A percentile compares a stretch with the other conserved stretches of the same genome.
Evolutionary conservation across 257 asterid species (phyloP).

Genomic region (Cinchona pubescens): DNA sequence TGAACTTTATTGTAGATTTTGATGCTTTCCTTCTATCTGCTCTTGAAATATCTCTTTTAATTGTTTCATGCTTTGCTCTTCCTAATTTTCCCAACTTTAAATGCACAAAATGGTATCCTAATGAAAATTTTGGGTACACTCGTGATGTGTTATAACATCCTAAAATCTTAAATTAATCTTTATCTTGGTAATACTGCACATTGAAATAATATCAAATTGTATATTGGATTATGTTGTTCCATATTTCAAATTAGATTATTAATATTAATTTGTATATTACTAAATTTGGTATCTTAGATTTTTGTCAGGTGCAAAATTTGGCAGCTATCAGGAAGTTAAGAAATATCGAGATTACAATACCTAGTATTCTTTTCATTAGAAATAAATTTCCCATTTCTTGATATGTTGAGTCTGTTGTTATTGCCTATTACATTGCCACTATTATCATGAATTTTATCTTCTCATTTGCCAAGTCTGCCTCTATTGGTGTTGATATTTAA

Average conservation of each 20-base stretch:
- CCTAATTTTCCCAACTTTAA: constrained; percentile 52
- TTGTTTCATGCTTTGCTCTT: constrained; percentile 7
- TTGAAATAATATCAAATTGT: not conserved
- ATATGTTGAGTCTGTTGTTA: not conserved
- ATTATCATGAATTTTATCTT: not conserved
- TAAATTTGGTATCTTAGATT: constrained; percentile 1
- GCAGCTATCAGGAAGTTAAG: constrained; percentile 70
- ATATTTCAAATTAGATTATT: not conserved
- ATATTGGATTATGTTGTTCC: not conserved
- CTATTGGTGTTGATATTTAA: not conserved
- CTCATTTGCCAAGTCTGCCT: not conserved
- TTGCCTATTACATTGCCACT: not conserved
- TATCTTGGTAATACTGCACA: constrained; percentile 57
- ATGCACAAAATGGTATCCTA: constrained; percentile 69
- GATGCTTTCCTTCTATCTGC: not conserved
- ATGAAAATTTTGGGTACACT: constrained; percentile 63
- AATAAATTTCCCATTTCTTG: not conserved
- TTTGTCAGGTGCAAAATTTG: constrained; percentile 75
- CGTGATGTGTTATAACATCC: constrained; percentile 88
- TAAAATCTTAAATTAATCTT: constrained; percentile 73
- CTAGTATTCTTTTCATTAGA: constrained; percentile 21
- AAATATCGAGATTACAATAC: constrained; percentile 42
- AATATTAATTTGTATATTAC: not conserved
- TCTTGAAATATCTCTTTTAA: not conserved
- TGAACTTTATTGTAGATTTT: not conserved